Percentiles rank a stretch among this genome's conserved stretches.
phyloP scores from a whole-genome alignment of 768 basidiomycete genomes.

The Ramaria sp. region DNA sequence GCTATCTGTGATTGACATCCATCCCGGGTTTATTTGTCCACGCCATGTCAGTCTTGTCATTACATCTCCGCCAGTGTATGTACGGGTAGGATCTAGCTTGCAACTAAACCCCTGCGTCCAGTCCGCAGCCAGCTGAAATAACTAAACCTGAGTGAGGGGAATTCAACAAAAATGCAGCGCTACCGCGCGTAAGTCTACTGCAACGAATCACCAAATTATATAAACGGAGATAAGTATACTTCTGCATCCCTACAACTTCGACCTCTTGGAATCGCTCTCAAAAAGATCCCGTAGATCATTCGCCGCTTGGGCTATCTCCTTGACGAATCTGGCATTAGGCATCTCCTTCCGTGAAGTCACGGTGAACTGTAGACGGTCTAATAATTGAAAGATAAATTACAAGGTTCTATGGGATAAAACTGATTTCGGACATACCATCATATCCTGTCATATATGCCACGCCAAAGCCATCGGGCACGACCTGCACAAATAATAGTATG shows the following conservation, averaged over 20 bases:
- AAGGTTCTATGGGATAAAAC: background rate
- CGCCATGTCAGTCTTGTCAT: too few relatives aligned
- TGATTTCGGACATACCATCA: conserved; percentile 38
- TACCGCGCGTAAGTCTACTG: too few relatives aligned
- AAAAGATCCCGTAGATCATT: conserved; percentile 63
- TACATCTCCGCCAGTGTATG: too few relatives aligned
- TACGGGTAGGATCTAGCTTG: too few relatives aligned
- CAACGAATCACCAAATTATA: too few relatives aligned
- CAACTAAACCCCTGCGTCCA: too few relatives aligned
- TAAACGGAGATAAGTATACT: background rate
- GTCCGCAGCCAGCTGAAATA: too few relatives aligned
- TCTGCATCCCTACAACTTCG: background rate
- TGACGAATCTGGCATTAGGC: conserved; percentile 65
- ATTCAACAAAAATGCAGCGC: too few relatives aligned
- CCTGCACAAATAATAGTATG: conserved; percentile 20
- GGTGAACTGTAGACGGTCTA: conserved; percentile 77
- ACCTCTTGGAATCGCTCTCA: conserved; percentile 11
- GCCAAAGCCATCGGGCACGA: conserved; percentile 90
- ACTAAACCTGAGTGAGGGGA: too few relatives aligned
- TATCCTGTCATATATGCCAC: conserved; percentile 92
- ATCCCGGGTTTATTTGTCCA: too few relatives aligned
- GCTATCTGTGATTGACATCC: too few relatives aligned
- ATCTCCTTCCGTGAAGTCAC: conserved; percentile 79
- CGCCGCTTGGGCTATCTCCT: conserved; percentile 54
- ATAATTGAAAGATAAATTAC: background rate